Evolutionary conservation across 140 eudicot genomes (phyloP), one percentile per base, ranked within the genome.

Genomic region (Cichorium intybus): DNA sequence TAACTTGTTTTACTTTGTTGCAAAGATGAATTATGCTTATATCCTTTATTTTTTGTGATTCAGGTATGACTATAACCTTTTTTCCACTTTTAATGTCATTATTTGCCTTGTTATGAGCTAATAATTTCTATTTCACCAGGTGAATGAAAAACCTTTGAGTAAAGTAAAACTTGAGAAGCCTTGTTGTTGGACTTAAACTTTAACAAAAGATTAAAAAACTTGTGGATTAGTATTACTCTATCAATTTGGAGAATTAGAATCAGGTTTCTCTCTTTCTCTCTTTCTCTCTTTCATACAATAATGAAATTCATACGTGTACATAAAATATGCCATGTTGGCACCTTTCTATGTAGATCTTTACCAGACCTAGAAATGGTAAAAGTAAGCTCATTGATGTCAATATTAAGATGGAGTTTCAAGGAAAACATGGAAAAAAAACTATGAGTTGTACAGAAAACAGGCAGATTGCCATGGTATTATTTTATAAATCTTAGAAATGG

Each of bases 181-280:
- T 68, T 84, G 91, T 69, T 90, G 88, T 66, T 90, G 96, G 96
- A 78, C 96, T 47, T 64, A 95, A 46, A 80, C 77, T 56, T 64
- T 87, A 15, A 78, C 50, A 57, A 82, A 78, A 71, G 82, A 77
- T 71, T 90, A 61, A 46, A 80, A 33, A 48, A 65, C 78, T 54
- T 68, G 71, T 43, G 97, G 88, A 57, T 69, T 90, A 31, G 75
- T 71, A 26, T 72, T 85, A 64, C 84, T 82, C 59, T 90, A 80
- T 57, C n/a, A n/a, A n/a, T n/a, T n/a, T n/a, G n/a, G n/a, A n/a
- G n/a, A n/a, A n/a, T n/a, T n/a, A n/a, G n/a, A 75, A 69, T 90
- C 80, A 82, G 97, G 97, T 90, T 15, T 61, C 17, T 22, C 35
- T n/a, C n/a, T n/a, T n/a, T n/a, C n/a, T n/a, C n/a, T n/a, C n/a